These are phyloP conservation scores for Phalaenopsis hybrid DNA, from an alignment of 116 monocot species.

Conservation along the genomic window DNA sequence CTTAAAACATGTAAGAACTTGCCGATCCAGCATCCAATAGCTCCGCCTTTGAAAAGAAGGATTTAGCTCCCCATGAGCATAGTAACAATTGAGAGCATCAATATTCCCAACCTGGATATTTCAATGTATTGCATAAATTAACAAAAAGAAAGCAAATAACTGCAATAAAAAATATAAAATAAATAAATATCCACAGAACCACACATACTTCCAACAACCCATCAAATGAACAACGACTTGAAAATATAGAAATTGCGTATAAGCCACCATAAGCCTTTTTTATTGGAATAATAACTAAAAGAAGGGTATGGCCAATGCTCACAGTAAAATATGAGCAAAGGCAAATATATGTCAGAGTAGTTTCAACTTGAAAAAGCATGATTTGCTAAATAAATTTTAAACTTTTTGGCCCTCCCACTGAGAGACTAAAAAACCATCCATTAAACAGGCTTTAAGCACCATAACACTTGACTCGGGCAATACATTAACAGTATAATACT, in stretches of 20 bases:
- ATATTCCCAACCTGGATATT: conserved; percentile 56
- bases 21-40: conserved; percentile 93
- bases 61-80: conserved; percentile 90
- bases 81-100: conserved; percentile 84
- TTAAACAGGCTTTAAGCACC: neutral
- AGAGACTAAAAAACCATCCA: neutral
- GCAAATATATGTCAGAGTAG: neutral
- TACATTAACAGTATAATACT: neutral
- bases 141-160: neutral
- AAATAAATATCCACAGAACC: neutral
- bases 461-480: neutral
- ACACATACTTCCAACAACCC: neutral
- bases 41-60: conserved; percentile 69
- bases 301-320: neutral
- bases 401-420: neutral
- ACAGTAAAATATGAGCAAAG: neutral
- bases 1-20: conserved; percentile 24
- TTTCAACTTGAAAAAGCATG: neutral
- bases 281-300: neutral
- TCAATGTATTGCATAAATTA: conserved; percentile 6
- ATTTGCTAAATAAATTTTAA: neutral
- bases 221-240: neutral
- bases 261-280: neutral
- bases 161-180: neutral
- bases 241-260: neutral